phyloP scores from a whole-genome alignment of 768 basidiomycete genomes.

The Lentinus tigrinus region DNA sequence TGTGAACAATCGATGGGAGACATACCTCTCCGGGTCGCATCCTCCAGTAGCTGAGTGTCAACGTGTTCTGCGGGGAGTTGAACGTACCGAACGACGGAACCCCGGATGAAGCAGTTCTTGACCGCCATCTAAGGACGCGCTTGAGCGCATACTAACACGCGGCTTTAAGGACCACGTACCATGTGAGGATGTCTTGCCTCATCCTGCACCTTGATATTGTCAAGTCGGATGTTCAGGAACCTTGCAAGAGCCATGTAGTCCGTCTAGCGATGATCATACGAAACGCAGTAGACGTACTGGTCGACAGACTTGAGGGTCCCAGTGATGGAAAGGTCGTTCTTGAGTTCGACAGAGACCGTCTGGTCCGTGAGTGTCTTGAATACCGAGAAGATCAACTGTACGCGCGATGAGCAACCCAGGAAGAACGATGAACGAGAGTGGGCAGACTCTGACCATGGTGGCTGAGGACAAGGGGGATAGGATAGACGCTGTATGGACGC shows the following conservation, averaged over 20 bases:
- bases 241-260: not conserved
- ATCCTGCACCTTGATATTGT: constrained; percentile 90
- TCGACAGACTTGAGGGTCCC: constrained; percentile 97
- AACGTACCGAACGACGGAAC: constrained; percentile 97
- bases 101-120: constrained; percentile 98
- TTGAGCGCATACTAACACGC: not conserved
- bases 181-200: constrained; percentile 89
- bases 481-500: constrained; percentile 12
- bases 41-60: not conserved
- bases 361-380: constrained; percentile 99
- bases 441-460: not conserved
- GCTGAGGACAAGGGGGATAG: not conserved
- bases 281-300: constrained; percentile 53
- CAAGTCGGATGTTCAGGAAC: constrained; percentile 94
- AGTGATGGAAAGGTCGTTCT: constrained; percentile 97
- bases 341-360: constrained; percentile 94
- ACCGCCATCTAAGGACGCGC: constrained; percentile 78
- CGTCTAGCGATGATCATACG: not conserved
- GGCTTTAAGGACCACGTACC: constrained; percentile 42
- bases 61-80: constrained; percentile 70
- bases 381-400: constrained; percentile 90
- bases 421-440: not conserved
- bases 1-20: too few species aligned
- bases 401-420: not conserved
- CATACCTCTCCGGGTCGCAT: not conserved